phyloP scores from a whole-genome alignment of 2,329 filamentous ascomycete species.

The Microcyclospora tardicrescens region DNA sequence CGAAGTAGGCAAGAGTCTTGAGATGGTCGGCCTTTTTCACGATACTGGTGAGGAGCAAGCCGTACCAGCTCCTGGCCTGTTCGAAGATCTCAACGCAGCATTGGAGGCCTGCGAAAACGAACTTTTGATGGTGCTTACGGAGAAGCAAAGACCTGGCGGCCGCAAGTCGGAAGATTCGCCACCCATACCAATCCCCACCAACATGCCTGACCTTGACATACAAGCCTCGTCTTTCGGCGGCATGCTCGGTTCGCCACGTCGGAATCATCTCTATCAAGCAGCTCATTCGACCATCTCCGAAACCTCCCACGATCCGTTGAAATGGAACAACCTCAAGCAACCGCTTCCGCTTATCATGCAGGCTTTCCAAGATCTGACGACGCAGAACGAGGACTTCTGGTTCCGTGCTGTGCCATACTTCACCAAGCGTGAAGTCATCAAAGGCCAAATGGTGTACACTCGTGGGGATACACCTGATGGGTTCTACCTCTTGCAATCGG shows the following conservation, averaged over 20 bases:
- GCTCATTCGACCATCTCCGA: constrained; percentile 64
- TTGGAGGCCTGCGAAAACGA: constrained; percentile 93
- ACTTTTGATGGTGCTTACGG: constrained; percentile 46
- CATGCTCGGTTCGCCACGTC: constrained; percentile 60
- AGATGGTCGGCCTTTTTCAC: constrained; percentile 70
- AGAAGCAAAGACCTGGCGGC: constrained; percentile 24
- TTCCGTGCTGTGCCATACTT: constrained; percentile 70
- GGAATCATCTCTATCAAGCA: constrained; percentile 62
- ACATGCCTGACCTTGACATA: background rate
- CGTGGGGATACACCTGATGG: constrained; percentile 62
- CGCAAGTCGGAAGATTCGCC: constrained; percentile 36
- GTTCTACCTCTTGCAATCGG: constrained; percentile 83
- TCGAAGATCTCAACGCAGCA: constrained; percentile 83
- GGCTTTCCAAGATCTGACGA: constrained; percentile 80
- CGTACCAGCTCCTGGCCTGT: constrained; percentile 44
- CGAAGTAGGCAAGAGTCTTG: constrained; percentile 62
- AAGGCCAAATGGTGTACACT: constrained; percentile 63
- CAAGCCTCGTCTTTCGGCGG: constrained; percentile 12
- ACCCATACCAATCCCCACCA: constrained; percentile 19
- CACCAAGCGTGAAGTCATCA: constrained; percentile 49
- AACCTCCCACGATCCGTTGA: constrained; percentile 39
- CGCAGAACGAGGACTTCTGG: constrained; percentile 92
- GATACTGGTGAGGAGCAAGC: constrained; percentile 51
- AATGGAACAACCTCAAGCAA: constrained; percentile 79
- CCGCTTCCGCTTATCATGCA: constrained; percentile 85